Evolutionary conservation across 2,329 filamentous ascomycete species (phyloP), one percentile per base, ranked within the genome.

Genomic region (Colletotrichum higginsianum): DNA sequence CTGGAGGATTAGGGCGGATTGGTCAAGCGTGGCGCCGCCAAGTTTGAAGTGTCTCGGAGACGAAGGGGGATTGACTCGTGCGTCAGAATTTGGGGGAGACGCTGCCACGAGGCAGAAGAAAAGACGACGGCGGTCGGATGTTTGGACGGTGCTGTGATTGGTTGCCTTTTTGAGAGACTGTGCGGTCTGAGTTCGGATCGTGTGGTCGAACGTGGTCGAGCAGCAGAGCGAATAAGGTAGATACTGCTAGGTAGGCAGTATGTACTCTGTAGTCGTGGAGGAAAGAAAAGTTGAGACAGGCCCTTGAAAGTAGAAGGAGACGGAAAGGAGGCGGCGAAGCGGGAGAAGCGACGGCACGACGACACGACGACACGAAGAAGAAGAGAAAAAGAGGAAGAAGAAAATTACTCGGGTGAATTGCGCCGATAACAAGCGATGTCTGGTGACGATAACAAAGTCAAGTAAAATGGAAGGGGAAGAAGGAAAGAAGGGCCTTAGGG

Each of bases 41-140:
- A 68, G 65, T 42, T 23, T 46, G 58, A 53, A 57, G 60, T 72
- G 60, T 72, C 58, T 72, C 60, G 69, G 66, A 72, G 65, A 69
- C 58, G 26, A 55, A 55, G 47, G 50, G 46, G 60, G 58, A 58
- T 72, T 69, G 66, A 72, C 69, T 69, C 60, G 69, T 64, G 69
- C 69, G 69, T 58, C 60, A 47, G 58, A 50, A 35, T 60, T 21
- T 64, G 60, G 65, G 47, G 67, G 55, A 40, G 53, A 46, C 42
- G 65, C 46, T 69, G 65, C 69, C 69, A 69, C 69, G 69, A 72
- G 69, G 69, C 53, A 72, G 67, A 69, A 72, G 69, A 47, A 72
- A 69, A 47, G 65, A 72, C 47, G 65, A 47, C 42, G 23, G 53
- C 60, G 69, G 46, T 42, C 66, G 53, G 69, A 52, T 60, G 66